A percentile compares a stretch with the other conserved stretches of the same genome.
Conservation (phyloP, 768 basidiomycete genomes). For the Mycena capillaripes region DNA sequence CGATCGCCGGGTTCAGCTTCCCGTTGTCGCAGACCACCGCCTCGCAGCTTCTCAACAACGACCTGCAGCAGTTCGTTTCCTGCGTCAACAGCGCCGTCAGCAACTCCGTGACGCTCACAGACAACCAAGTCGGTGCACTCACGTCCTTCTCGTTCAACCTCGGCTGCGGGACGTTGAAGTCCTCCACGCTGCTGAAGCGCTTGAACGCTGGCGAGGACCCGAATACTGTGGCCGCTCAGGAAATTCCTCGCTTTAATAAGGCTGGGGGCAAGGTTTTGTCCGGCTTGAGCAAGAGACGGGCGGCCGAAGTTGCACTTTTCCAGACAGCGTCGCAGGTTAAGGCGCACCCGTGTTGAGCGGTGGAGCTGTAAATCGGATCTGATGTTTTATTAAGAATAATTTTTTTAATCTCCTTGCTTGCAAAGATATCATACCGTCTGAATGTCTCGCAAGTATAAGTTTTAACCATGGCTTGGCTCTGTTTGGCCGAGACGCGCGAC, state of each 20-base stretch:
- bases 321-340: slow-evolving; percentile 43
- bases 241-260: slow-evolving; percentile 46
- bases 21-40: slow-evolving; percentile 44
- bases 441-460: neutral
- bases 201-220: slow-evolving; percentile 46
- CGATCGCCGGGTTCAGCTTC: slow-evolving; percentile 41
- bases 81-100: slow-evolving; percentile 45
- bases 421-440: neutral
- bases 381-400: neutral
- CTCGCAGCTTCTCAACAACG: slow-evolving; percentile 44
- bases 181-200: slow-evolving; percentile 45
- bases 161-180: slow-evolving; percentile 43
- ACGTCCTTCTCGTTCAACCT: slow-evolving; percentile 46
- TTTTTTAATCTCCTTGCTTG: neutral
- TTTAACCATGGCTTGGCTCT: neutral
- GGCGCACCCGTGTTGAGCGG: slow-evolving; percentile 44
- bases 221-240: slow-evolving; percentile 45
- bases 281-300: slow-evolving; percentile 42
- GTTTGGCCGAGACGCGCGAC: neutral
- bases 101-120: slow-evolving; percentile 42
- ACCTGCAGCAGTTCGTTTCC: slow-evolving; percentile 39
- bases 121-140: slow-evolving; percentile 48
- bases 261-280: slow-evolving; percentile 45
- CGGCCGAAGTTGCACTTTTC: slow-evolving; percentile 47
- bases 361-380: neutral